Evolutionary conservation across 2,329 filamentous ascomycete species (phyloP).

Genomic region (Cercospora sp.): DNA sequence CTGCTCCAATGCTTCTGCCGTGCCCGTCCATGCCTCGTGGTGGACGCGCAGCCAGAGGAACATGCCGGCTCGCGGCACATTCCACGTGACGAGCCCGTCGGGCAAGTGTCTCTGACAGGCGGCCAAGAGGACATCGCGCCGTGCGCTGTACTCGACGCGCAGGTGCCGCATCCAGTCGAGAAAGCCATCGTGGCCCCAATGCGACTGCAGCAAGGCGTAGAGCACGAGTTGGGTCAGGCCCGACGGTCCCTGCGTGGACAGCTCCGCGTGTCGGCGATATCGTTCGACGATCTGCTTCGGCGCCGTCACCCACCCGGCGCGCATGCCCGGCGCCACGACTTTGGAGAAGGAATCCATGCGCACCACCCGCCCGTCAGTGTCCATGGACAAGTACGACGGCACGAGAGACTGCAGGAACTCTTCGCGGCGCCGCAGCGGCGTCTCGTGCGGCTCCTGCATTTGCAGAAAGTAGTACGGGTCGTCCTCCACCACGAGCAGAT

Average conservation of each 20-base stretch:
- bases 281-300: not conserved
- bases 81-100: not conserved
- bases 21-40: not conserved
- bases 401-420: not conserved
- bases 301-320: not conserved
- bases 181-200: too few relatives aligned
- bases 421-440: too few relatives aligned
- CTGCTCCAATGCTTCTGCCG: too few relatives aligned
- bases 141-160: not conserved
- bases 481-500: too few relatives aligned
- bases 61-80: not conserved
- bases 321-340: not conserved
- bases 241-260: not conserved
- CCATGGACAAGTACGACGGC: not conserved
- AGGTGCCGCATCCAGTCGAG: not conserved
- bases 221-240: too few relatives aligned
- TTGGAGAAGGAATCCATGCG: not conserved
- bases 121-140: not conserved
- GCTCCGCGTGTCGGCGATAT: not conserved
- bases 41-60: not conserved
- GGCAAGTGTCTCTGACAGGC: not conserved
- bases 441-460: too few relatives aligned
- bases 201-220: too few relatives aligned
- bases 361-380: not conserved
- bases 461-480: too few relatives aligned